These are phyloP conservation scores for Skeletonema marinoi DNA, from an alignment of 108 stramenopile genomes.

Conservation along the genomic window DNA sequence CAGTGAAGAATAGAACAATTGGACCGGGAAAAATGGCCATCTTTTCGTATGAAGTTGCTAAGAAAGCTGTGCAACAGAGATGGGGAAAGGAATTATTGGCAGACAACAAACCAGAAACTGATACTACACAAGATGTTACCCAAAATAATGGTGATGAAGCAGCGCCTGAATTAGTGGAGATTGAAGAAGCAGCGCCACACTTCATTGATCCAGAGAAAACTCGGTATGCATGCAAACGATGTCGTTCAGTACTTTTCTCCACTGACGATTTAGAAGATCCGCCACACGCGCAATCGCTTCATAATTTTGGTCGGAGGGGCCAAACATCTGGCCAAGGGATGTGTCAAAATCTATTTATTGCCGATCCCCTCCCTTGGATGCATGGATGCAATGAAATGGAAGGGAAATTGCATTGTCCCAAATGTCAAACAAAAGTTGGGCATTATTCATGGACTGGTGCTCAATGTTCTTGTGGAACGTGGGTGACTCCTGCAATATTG, in stretches of 20 bases:
- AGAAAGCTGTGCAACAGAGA: slow-evolving; percentile 22
- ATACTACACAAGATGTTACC: neutral
- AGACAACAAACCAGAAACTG: neutral
- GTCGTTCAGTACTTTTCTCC: slow-evolving; percentile 70
- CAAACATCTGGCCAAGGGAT: slow-evolving; percentile 20
- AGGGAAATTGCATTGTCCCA: slow-evolving; percentile 75
- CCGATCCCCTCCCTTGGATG: slow-evolving; percentile 61
- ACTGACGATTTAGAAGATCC: slow-evolving; percentile 71
- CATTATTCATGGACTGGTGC: slow-evolving; percentile 85
- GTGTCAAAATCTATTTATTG: slow-evolving; percentile 71
- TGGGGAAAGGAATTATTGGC: slow-evolving; percentile 21
- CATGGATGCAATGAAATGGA: slow-evolving; percentile 53
- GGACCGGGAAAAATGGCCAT: slow-evolving; percentile 84
- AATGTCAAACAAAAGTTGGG: slow-evolving; percentile 76
- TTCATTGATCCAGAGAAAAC: slow-evolving; percentile 29
- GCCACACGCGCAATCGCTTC: slow-evolving; percentile 51
- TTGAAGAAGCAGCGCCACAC: neutral
- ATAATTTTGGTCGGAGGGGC: slow-evolving; percentile 46
- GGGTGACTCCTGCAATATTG: slow-evolving; percentile 87
- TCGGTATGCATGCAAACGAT: slow-evolving; percentile 73
- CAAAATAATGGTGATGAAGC: neutral
- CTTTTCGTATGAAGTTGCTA: slow-evolving; percentile 43
- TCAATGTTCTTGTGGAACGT: slow-evolving; percentile 83
- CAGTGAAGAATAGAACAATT: slow-evolving; percentile 40
- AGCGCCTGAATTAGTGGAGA: neutral